Base-by-base conservation (phyloP, 345 rosid genomes). In the Lepidium sativum region DNA sequence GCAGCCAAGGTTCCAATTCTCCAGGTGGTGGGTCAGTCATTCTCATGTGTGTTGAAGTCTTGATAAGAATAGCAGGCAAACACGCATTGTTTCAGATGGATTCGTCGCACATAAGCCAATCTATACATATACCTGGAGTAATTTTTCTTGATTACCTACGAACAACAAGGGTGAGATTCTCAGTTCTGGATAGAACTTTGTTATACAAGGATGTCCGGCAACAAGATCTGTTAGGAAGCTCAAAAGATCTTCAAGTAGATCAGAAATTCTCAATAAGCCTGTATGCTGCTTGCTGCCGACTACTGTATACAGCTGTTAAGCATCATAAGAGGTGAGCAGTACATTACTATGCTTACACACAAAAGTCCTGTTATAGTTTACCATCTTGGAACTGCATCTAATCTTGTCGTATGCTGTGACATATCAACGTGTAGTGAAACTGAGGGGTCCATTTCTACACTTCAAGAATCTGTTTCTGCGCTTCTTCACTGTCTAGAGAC, bases 41-140 rank as follows among this genome's bases (percentile, higher is more conserved):
- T 75, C 92, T 90, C 61, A 88, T 88, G 96, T 86, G 91, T 77
- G 81, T 86, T 68, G 91, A 86, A 83, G 89, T 90, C 25, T 79
- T 94, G 72, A 85, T 83, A 56, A 84, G 89, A 82, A 67, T 86
- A 71, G 84, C 82, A 62, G 92, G 87, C 69, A 90, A 88, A 72
- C 85, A 68, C 58, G 81, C 83, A 54, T 63, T 81, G 65, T 86
- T 83, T 74, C 78, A 75, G 54, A 72, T 94, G 88, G 82, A 86
- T 68, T 71, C 87, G 17, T 88, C 86, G 77, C 99, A 90, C 63
- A 69, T 88, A 57, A 83, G 80, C 54, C 95, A 88, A 70, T 81
- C 83, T 60, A 54, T 94, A 73, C 86, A 65, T 33, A 69, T 88
- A 42, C 89, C 97, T 29, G 91, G 80, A 34, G 81, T 84, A 55